These are phyloP conservation scores for Penicillium cinerascens DNA, from an alignment of 495 filamentous ascomycete genomes.

Conservation along the genomic window DNA sequence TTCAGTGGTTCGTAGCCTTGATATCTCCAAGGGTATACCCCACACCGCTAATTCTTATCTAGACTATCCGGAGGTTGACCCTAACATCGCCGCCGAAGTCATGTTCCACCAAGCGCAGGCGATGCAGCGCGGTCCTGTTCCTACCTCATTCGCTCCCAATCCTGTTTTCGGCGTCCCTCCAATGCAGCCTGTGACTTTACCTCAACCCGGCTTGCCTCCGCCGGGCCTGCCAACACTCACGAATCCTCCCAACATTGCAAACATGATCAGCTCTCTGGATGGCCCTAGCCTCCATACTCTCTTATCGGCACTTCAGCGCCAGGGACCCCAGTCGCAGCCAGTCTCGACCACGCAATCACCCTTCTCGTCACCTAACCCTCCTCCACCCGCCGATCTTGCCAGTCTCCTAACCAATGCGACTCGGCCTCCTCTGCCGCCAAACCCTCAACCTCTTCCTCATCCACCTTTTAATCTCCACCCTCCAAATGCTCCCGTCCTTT, in stretches of 20 bases:
- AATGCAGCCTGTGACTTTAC: constrained; percentile 33
- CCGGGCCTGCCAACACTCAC: constrained; percentile 28
- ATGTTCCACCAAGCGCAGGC: constrained; percentile 68
- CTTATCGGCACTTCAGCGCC: constrained; percentile 53
- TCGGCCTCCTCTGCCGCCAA: constrained; percentile 36
- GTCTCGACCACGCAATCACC: constrained; percentile 41
- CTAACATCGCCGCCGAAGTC: constrained; percentile 71
- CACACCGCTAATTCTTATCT: not conserved
- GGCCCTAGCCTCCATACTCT: constrained; percentile 69
- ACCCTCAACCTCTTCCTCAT: constrained; percentile 31
- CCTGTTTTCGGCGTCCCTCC: constrained; percentile 43
- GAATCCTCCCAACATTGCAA: constrained; percentile 42
- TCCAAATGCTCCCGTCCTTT: constrained; percentile 31
- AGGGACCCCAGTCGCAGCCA: constrained; percentile 37
- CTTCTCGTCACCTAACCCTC: constrained; percentile 33
- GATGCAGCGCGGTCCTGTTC: constrained; percentile 42
- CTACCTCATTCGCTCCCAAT: constrained; percentile 42
- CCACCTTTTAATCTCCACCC: constrained; percentile 34
- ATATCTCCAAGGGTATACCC: not conserved
- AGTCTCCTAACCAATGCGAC: constrained; percentile 51
- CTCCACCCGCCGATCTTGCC: constrained; percentile 53
- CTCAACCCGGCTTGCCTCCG: constrained; percentile 26
- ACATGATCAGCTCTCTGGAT: constrained; percentile 59
- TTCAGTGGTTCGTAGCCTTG: constrained; percentile 60
- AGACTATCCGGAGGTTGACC: constrained; percentile 81